Percentiles rank a stretch among this genome's conserved stretches.
Conservation (phyloP, 164 flowering plant species). For the Nymphaea thermarum region DNA sequence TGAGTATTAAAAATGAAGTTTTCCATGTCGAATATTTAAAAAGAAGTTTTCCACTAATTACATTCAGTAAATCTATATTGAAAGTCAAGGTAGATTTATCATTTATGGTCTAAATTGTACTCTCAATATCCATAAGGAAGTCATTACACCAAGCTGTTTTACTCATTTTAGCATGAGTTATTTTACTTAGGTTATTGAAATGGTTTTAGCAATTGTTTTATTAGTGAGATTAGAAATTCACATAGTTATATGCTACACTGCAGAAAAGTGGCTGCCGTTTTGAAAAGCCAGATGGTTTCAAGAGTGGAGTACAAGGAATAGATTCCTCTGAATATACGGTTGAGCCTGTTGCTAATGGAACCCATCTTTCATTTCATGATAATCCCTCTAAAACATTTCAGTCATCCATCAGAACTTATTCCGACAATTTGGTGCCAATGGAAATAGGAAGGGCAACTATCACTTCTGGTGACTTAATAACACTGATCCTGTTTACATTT, state of each 20-base stretch:
- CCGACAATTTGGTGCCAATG: neutral
- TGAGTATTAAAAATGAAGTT: too few species aligned
- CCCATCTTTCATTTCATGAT: constrained; percentile 5
- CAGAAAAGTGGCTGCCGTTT: constrained; percentile 44
- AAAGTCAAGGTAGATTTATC: too few species aligned
- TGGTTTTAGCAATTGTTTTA: too few species aligned
- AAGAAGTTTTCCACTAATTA: too few species aligned
- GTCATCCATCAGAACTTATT: neutral
- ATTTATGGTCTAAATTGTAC: too few species aligned
- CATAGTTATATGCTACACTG: constrained; percentile 2
- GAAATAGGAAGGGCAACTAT: constrained; percentile 2
- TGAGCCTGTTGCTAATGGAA: constrained; percentile 43
- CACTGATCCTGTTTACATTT: neutral
- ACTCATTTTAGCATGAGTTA: too few species aligned
- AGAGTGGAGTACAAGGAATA: constrained; percentile 56
- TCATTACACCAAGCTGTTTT: too few species aligned
- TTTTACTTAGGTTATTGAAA: too few species aligned
- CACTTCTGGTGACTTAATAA: neutral
- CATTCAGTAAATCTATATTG: too few species aligned
- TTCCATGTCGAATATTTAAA: too few species aligned
- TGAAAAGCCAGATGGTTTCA: constrained; percentile 55
- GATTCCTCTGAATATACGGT: constrained; percentile 72
- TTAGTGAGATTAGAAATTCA: too few species aligned
- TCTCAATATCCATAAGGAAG: too few species aligned
- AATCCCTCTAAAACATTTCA: neutral